phyloP scores from a whole-genome alignment of 768 basidiomycete species.

The Artomyces pyxidatus region DNA sequence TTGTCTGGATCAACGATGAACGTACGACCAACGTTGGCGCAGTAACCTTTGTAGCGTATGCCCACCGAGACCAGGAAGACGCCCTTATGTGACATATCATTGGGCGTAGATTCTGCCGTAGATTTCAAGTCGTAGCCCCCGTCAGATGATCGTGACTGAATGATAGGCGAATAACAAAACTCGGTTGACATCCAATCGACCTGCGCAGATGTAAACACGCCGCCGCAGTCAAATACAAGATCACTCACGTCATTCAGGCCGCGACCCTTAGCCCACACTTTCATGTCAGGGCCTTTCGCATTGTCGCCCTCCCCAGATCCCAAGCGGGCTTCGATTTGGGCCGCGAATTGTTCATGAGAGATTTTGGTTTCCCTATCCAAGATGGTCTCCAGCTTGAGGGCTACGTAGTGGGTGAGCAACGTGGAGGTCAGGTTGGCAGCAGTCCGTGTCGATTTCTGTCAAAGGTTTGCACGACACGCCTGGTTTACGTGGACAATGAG shows the following conservation, averaged over 20 bases:
- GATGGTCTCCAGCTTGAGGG: slow-evolving; percentile 81
- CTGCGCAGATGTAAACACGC: slow-evolving; percentile 30
- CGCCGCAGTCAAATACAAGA: neutral
- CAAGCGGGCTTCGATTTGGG: slow-evolving; percentile 80
- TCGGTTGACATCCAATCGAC: slow-evolving; percentile 87
- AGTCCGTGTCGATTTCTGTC: slow-evolving; percentile 67
- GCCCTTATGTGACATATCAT: slow-evolving; percentile 79
- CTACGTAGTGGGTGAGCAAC: slow-evolving; percentile 77
- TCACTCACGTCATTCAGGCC: slow-evolving; percentile 62
- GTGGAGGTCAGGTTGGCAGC: slow-evolving; percentile 80
- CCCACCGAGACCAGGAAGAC: slow-evolving; percentile 85
- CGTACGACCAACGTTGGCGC: slow-evolving; percentile 85
- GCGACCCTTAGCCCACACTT: slow-evolving; percentile 78
- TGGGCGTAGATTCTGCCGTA: slow-evolving; percentile 77
- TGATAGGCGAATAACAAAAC: slow-evolving; percentile 92
- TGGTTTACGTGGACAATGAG: no score
- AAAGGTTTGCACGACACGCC: no score
- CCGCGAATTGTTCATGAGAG: slow-evolving; percentile 78
- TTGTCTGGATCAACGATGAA: slow-evolving; percentile 93
- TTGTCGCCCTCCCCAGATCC: slow-evolving; percentile 76
- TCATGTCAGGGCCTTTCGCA: slow-evolving; percentile 85
- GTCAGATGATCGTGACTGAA: slow-evolving; percentile 83
- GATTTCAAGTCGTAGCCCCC: slow-evolving; percentile 84
- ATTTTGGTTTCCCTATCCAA: slow-evolving; percentile 89
- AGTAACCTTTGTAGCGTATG: slow-evolving; percentile 88